These are phyloP conservation scores for Penicillium bialowiezense DNA, from an alignment of 495 filamentous ascomycete species.

Conservation along the genomic window DNA sequence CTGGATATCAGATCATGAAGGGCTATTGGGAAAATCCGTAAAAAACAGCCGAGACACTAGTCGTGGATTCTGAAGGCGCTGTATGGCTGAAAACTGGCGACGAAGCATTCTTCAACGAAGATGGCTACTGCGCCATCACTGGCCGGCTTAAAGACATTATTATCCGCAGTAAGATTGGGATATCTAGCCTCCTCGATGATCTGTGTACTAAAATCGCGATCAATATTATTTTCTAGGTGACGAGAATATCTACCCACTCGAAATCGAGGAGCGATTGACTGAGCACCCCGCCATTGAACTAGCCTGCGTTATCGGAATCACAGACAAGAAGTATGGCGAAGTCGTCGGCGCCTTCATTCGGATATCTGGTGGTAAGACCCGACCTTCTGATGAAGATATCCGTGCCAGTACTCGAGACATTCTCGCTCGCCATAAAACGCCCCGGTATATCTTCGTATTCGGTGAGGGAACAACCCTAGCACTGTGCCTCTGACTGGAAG, in stretches of 20 bases:
- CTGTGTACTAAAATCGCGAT: too few relatives aligned
- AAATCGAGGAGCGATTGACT: constrained; percentile 67
- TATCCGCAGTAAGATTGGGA: constrained; percentile 55
- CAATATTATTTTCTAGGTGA: too few relatives aligned
- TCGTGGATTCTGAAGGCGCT: constrained; percentile 54
- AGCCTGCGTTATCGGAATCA: constrained; percentile 62
- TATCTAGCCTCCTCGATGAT: background rate
- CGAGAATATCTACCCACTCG: constrained; percentile 78
- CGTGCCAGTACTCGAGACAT: constrained; percentile 57
- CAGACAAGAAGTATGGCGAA: constrained; percentile 63
- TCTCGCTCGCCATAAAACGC: constrained; percentile 66
- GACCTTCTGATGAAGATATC: constrained; percentile 48
- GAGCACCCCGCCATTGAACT: constrained; percentile 52
- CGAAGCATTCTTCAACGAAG: constrained; percentile 62
- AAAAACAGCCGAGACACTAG: constrained; percentile 63
- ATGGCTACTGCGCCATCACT: constrained; percentile 64
- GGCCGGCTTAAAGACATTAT: constrained; percentile 83
- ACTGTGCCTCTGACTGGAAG: constrained; percentile 65
- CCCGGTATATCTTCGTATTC: constrained; percentile 63
- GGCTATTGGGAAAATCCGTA: constrained; percentile 71
- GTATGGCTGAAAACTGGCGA: constrained; percentile 69
- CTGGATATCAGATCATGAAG: constrained; percentile 64
- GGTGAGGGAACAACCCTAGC: constrained; percentile 52
- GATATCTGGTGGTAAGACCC: constrained; percentile 20
- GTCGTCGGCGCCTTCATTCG: constrained; percentile 62